Conservation (phyloP, 116 monocot genomes). For the Thalassia testudinum region DNA sequence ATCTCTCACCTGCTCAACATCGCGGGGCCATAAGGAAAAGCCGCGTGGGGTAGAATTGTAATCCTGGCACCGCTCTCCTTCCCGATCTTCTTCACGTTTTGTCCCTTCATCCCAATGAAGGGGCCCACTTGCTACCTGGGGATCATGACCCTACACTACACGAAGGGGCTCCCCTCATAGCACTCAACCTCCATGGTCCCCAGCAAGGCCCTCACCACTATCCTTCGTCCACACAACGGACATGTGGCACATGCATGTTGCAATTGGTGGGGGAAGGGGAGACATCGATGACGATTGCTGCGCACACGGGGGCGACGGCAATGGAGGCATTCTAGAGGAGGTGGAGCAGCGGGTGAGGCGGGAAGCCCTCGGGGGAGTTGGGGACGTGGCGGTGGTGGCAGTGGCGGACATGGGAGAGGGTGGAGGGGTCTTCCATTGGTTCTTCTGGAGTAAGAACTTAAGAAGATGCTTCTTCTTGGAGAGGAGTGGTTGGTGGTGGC, state of each 20-base stretch:
- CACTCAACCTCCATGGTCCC: background rate
- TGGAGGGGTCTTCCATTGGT: too few species aligned
- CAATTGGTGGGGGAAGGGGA: background rate
- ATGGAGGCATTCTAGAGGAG: conserved; percentile 3
- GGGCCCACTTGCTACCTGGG: background rate
- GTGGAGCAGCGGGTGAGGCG: conserved; percentile 4
- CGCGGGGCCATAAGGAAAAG: background rate
- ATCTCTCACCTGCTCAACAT: conserved; percentile 7
- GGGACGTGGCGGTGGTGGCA: too few species aligned
- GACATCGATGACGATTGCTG: conserved; percentile 1
- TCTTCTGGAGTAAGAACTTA: too few species aligned
- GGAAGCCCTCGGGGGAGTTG: too few species aligned
- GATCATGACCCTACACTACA: too few species aligned
- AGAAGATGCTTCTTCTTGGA: too few species aligned
- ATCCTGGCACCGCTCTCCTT: conserved; percentile 4
- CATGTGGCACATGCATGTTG: conserved; percentile 4
- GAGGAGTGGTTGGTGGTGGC: too few species aligned
- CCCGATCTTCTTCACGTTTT: conserved; percentile 5
- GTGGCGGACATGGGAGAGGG: too few species aligned
- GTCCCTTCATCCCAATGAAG: conserved; percentile 8
- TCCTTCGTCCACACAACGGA: conserved; percentile 1
- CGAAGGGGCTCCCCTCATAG: too few species aligned
- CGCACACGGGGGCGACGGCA: conserved; percentile 3
- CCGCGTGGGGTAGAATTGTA: background rate
- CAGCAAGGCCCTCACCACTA: conserved; percentile 7